phyloP scores from a whole-genome alignment of 2,329 filamentous ascomycete genomes.

The Diaporthe citri region DNA sequence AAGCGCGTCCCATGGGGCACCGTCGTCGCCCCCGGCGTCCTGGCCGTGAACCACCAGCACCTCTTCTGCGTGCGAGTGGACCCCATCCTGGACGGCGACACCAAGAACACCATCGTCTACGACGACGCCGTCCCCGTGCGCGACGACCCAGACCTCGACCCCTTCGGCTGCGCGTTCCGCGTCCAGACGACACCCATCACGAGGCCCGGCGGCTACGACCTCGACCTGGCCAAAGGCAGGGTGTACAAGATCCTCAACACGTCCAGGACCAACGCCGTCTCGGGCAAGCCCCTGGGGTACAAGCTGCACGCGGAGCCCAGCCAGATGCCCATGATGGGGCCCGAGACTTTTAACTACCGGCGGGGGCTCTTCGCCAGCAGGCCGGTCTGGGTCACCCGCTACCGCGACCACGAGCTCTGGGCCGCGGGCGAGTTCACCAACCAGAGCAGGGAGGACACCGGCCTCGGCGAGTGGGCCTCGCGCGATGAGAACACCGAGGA shows the following conservation, averaged over 20 bases:
- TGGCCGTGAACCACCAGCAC: not conserved
- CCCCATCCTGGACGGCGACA: not conserved
- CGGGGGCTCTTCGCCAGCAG: not conserved
- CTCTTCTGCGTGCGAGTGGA: not conserved
- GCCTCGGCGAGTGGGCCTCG: not conserved
- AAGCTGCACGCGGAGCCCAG: not conserved
- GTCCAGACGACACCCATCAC: not conserved
- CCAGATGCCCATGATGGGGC: constrained; percentile 1
- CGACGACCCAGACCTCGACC: not conserved
- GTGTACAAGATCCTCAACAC: constrained; percentile 7
- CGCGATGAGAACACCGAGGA: not conserved
- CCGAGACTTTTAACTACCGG: not conserved
- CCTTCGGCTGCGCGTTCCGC: not conserved
- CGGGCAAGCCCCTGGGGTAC: not conserved
- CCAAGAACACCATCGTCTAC: not conserved
- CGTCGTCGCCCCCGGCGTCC: not conserved
- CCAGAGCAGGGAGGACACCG: not conserved
- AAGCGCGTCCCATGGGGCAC: not conserved
- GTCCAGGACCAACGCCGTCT: not conserved
- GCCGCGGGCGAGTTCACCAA: not conserved
- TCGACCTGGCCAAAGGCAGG: not conserved
- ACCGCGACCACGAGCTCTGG: constrained; percentile 2
- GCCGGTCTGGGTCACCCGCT: not conserved
- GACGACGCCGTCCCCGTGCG: not conserved
- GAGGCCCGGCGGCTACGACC: not conserved